Percentiles rank a stretch among this genome's conserved stretches.
These are phyloP conservation scores for Saitozyma podzolica DNA, from an alignment of 768 basidiomycete species.

Conservation along the genomic window DNA sequence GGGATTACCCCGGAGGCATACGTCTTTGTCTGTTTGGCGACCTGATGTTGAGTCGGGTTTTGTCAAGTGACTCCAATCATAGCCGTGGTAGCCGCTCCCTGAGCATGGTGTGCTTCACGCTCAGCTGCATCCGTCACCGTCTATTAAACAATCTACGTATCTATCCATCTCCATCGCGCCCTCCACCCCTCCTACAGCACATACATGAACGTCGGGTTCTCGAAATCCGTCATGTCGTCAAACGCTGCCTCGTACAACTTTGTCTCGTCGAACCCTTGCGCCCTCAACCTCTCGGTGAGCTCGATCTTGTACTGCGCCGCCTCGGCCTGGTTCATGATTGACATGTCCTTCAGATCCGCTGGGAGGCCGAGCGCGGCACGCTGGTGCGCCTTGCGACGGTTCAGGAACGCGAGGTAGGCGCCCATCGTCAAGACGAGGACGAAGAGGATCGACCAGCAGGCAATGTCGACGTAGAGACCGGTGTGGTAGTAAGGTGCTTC, in stretches of 20 bases:
- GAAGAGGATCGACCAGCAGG: constrained; percentile 52
- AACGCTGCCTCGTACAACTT: constrained; percentile 24
- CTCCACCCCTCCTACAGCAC: constrained; percentile 2
- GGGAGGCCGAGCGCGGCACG: constrained; percentile 39
- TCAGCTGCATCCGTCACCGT: no score
- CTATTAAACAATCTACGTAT: no score
- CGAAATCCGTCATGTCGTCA: constrained; percentile 33
- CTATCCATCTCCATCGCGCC: no score
- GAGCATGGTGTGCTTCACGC: no score
- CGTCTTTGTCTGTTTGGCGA: no score
- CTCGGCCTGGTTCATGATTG: constrained; percentile 42
- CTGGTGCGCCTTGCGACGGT: constrained; percentile 33
- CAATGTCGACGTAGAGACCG: constrained; percentile 51
- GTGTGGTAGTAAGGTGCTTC: constrained; percentile 45
- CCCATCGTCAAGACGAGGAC: constrained; percentile 38
- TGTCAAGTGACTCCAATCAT: no score
- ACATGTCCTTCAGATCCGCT: constrained; percentile 40
- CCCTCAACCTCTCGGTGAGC: constrained; percentile 13
- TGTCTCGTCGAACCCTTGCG: constrained; percentile 7
- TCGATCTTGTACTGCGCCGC: constrained; percentile 40
- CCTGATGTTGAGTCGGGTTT: no score
- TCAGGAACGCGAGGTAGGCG: constrained; percentile 36
- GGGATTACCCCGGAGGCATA: no score
- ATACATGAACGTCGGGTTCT: constrained; percentile 18
- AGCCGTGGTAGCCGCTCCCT: no score